These are phyloP conservation scores for Pseudogymnoascus sp. DNA, from an alignment of 2,329 filamentous ascomycete species.

Conservation along the genomic window DNA sequence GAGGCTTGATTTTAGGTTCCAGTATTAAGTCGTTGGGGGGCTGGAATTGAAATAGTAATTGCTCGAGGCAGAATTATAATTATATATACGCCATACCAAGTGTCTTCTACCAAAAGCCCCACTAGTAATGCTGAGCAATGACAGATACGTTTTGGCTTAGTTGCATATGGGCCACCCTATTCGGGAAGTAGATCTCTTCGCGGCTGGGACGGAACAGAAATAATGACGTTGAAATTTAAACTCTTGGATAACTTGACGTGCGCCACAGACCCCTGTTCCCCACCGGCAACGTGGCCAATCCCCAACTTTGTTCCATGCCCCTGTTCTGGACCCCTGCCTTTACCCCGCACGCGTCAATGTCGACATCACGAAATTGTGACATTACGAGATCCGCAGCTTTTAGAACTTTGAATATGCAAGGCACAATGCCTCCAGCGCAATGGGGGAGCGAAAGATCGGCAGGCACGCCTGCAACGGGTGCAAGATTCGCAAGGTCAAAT, in stretches of 20 bases:
- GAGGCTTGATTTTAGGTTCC: constrained; percentile 45
- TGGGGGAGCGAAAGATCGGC: constrained; percentile 20
- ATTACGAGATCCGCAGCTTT: background rate
- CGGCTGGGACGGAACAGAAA: too few species aligned
- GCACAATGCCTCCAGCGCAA: background rate
- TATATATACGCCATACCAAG: too few species aligned
- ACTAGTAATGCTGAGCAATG: too few species aligned
- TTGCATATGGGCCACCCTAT: too few species aligned
- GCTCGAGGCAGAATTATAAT: too few species aligned
- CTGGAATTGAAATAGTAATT: background rate
- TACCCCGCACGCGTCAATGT: background rate
- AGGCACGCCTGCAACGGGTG: constrained; percentile 44
- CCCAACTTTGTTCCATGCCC: background rate
- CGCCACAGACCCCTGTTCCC: background rate
- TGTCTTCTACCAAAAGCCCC: too few species aligned
- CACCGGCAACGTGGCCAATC: background rate
- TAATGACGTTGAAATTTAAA: background rate
- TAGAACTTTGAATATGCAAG: constrained; percentile 1
- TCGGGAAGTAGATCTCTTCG: too few species aligned
- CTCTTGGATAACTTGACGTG: background rate
- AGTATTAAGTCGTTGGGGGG: constrained; percentile 29
- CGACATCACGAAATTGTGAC: background rate
- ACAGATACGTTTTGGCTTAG: too few species aligned
- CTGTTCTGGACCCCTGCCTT: background rate
- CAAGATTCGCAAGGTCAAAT: constrained; percentile 46